Percentiles rank a stretch among this genome's conserved stretches.
phyloP scores from a whole-genome alignment of 2,329 filamentous ascomycete genomes.

The Pleoardoris graminearum region DNA sequence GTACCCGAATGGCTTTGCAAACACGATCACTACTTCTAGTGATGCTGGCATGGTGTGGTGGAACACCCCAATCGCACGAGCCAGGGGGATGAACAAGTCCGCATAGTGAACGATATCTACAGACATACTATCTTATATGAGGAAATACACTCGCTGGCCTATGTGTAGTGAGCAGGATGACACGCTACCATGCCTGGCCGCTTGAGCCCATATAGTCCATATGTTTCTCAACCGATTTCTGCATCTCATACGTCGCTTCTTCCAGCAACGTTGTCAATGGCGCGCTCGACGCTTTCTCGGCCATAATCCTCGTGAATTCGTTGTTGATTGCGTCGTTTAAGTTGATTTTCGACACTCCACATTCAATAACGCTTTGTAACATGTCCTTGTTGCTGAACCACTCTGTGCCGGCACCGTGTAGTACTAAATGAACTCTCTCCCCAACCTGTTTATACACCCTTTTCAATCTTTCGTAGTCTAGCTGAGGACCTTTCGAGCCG shows the following conservation, averaged over 20 bases:
- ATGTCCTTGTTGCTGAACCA: slow-evolving; percentile 57
- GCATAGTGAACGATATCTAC: too few relatives aligned
- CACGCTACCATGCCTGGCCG: slow-evolving; percentile 23
- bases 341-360: slow-evolving; percentile 61
- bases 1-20: too few relatives aligned
- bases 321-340: slow-evolving; percentile 63
- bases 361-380: slow-evolving; percentile 58
- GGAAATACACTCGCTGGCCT: too few relatives aligned
- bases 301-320: slow-evolving; percentile 53
- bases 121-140: too few relatives aligned
- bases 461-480: slow-evolving; percentile 40
- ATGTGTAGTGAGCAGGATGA: too few relatives aligned
- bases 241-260: slow-evolving; percentile 58
- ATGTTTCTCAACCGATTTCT: slow-evolving; percentile 58
- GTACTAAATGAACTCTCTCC: slow-evolving; percentile 55
- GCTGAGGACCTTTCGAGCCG: slow-evolving; percentile 62
- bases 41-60: too few relatives aligned
- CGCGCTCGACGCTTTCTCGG: slow-evolving; percentile 54
- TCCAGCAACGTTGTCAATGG: slow-evolving; percentile 60
- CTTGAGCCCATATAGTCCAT: slow-evolving; percentile 56
- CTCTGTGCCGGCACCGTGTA: slow-evolving; percentile 61
- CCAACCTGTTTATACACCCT: slow-evolving; percentile 55
- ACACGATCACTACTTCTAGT: too few relatives aligned
- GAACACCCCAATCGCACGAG: too few relatives aligned
- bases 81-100: too few relatives aligned